phyloP scores from a whole-genome alignment of 148 eudicot genomes.

The Dysphania ambrosioides region DNA sequence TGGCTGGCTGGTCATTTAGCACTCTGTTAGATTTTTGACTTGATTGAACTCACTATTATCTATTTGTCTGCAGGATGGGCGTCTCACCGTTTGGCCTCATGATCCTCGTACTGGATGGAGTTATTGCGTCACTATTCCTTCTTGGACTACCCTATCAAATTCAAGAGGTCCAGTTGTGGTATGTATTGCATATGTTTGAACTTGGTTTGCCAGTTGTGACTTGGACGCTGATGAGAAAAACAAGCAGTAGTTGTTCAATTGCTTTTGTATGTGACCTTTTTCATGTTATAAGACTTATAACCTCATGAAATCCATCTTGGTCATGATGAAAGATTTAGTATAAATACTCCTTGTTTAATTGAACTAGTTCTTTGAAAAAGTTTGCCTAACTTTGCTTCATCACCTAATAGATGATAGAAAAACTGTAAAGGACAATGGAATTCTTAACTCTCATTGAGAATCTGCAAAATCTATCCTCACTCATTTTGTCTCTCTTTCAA shows the following conservation, averaged over 20 bases:
- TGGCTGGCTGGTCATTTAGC: not conserved
- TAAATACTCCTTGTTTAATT: not conserved
- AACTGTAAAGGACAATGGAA: too few relatives aligned
- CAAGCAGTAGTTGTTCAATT: not conserved
- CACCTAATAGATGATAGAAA: too few relatives aligned
- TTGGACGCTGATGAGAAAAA: not conserved
- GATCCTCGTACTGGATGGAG: constrained; percentile 88
- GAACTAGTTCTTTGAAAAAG: not conserved
- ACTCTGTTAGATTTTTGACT: not conserved
- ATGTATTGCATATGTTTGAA: constrained; percentile 21
- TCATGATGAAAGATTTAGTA: not conserved
- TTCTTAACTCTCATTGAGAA: too few relatives aligned
- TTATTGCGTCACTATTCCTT: constrained; percentile 91
- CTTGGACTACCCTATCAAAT: constrained; percentile 67
- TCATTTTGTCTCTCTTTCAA: too few relatives aligned
- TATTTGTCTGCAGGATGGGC: constrained; percentile 59
- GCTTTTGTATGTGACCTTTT: constrained; percentile 12
- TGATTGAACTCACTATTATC: not conserved
- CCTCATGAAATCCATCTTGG: not conserved
- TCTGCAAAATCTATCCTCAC: too few relatives aligned
- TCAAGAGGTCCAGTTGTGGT: constrained; percentile 77
- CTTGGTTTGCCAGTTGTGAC: not conserved
- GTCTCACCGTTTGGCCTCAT: constrained; percentile 81
- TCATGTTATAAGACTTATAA: not conserved
- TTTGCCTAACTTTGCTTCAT: not conserved